phyloP scores from a whole-genome alignment of 2,329 filamentous ascomycete genomes.

The Diaporthe nobilis region DNA sequence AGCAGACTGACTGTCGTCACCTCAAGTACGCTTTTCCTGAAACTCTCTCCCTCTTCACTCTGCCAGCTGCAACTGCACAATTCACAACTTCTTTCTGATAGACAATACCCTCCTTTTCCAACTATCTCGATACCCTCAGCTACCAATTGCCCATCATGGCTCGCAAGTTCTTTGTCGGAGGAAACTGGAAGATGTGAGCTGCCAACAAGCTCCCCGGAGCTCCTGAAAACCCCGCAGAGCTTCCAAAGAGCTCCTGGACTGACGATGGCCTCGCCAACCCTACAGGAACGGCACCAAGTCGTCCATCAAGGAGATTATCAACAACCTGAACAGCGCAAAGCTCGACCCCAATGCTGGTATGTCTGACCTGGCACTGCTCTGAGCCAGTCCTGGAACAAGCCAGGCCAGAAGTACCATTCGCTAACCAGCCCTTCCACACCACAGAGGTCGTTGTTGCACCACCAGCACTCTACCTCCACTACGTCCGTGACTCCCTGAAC shows the following conservation, averaged over 20 bases:
- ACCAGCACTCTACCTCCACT: constrained; percentile 89
- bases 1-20: constrained; percentile 32
- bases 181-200: constrained; percentile 98
- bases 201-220: constrained; percentile 47
- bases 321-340: constrained; percentile 87
- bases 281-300: constrained; percentile 92
- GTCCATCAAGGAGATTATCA: constrained; percentile 91
- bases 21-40: constrained; percentile 25
- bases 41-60: constrained; percentile 20
- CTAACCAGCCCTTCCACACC: constrained; percentile 39
- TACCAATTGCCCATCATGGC: constrained; percentile 76
- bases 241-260: constrained; percentile 38
- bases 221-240: constrained; percentile 47
- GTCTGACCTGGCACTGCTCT: constrained; percentile 50
- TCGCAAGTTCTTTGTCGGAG: constrained; percentile 97
- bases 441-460: constrained; percentile 96
- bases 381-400: not conserved
- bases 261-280: constrained; percentile 37
- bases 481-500: constrained; percentile 84
- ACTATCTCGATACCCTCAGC: constrained; percentile 10
- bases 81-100: not conserved
- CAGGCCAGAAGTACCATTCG: not conserved
- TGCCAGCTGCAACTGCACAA: constrained; percentile 10
- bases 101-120: not conserved
- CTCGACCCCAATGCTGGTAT: constrained; percentile 82